These are phyloP conservation scores for Trichophaea hybrida DNA, from an alignment of 2,329 filamentous ascomycete species.

Conservation along the genomic window DNA sequence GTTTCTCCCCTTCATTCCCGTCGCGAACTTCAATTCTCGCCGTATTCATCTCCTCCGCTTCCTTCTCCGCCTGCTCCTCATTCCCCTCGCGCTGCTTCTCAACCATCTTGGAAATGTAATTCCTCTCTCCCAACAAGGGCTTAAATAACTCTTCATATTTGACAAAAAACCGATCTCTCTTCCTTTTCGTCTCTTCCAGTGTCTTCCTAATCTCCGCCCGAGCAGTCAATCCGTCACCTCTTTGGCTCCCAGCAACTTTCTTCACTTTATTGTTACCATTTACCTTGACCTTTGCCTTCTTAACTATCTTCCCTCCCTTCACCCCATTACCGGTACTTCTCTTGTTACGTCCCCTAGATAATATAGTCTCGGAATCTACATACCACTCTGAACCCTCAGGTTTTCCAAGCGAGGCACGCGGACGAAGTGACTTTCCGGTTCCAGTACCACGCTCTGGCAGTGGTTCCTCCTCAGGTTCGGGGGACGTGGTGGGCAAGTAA, in stretches of 20 bases:
- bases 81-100: conserved; percentile 19
- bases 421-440: conserved; percentile 12
- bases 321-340: background rate
- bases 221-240: conserved; percentile 6
- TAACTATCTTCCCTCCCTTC: background rate
- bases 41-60: conserved; percentile 23
- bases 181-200: conserved; percentile 19
- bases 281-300: conserved; percentile 6
- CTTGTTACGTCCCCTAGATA: background rate
- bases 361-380: conserved; percentile 7
- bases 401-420: conserved; percentile 4
- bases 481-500: background rate
- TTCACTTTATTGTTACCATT: conserved; percentile 3
- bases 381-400: conserved; percentile 15
- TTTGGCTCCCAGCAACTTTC: background rate
- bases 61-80: conserved; percentile 20
- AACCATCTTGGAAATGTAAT: conserved; percentile 29
- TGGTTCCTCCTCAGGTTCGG: background rate
- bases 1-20: no score
- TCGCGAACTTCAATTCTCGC: background rate
- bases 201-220: conserved; percentile 14
- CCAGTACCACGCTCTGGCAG: conserved; percentile 9
- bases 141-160: conserved; percentile 30
- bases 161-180: conserved; percentile 29
- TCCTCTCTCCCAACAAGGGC: conserved; percentile 29